Conservation (phyloP, 208 protist genomes). For the Leishmania aethiopica region DNA sequence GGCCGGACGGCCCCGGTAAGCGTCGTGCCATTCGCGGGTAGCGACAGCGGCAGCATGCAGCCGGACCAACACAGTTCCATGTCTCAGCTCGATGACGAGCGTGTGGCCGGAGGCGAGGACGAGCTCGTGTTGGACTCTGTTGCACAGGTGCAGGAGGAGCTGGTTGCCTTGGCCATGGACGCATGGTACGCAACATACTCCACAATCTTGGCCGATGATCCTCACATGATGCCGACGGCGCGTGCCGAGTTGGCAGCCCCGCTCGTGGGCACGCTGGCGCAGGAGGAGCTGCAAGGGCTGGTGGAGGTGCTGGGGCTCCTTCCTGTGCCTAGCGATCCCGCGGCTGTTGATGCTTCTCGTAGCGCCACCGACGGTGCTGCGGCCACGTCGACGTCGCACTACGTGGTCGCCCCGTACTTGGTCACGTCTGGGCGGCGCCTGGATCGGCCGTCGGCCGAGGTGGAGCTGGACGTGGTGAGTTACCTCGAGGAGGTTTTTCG, state of each 20-base stretch:
- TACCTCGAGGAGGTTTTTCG: slow-evolving; percentile 78
- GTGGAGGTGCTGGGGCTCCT: slow-evolving; percentile 59
- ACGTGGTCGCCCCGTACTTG: slow-evolving; percentile 44
- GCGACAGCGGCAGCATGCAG: neutral
- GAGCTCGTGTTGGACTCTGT: slow-evolving; percentile 5
- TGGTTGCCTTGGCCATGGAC: slow-evolving; percentile 80
- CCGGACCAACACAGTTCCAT: neutral
- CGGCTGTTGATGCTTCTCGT: neutral
- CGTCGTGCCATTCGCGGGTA: slow-evolving; percentile 1
- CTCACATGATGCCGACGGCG: slow-evolving; percentile 61
- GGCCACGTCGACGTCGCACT: slow-evolving; percentile 18
- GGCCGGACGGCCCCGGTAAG: slow-evolving; percentile 18
- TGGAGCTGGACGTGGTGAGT: slow-evolving; percentile 66
- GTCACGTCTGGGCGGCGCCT: slow-evolving; percentile 65
- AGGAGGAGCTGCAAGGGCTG: slow-evolving; percentile 61
- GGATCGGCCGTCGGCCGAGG: slow-evolving; percentile 71
- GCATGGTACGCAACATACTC: slow-evolving; percentile 88
- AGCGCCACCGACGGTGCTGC: neutral
- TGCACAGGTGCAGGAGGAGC: slow-evolving; percentile 59
- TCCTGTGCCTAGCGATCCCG: slow-evolving; percentile 4
- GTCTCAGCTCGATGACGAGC: neutral
- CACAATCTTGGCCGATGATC: slow-evolving; percentile 62
- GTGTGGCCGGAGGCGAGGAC: neutral
- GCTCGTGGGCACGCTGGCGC: slow-evolving; percentile 49
- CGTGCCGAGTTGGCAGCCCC: slow-evolving; percentile 64